phyloP scores from a whole-genome alignment of 805 yeast species.

The Hanseniaspora jakobsenii region DNA sequence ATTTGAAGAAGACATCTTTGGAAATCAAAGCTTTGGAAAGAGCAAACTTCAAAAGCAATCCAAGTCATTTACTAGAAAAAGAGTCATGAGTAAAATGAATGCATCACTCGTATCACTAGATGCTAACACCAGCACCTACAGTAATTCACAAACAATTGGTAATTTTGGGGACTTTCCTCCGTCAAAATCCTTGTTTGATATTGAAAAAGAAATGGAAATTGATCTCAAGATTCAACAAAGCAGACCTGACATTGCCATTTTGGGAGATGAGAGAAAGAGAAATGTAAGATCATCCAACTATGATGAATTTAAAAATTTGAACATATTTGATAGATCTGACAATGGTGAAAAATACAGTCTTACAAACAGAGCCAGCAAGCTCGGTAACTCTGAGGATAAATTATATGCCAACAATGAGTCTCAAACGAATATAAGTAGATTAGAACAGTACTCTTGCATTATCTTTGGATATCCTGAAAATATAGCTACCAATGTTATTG shows the following conservation, averaged over 20 bases:
- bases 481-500: conserved; percentile 51
- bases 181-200: conserved; percentile 30
- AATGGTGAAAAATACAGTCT: background rate
- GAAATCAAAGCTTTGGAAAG: conserved; percentile 14
- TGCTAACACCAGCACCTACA: background rate
- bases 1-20: conserved; percentile 15
- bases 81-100: conserved; percentile 7
- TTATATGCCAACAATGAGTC: no score
- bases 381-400: no score
- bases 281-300: conserved; percentile 10
- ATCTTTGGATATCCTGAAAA: conserved; percentile 85
- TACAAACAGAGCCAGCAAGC: conserved; percentile 23
- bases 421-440: no score
- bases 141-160: conserved; percentile 17
- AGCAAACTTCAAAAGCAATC: no score
- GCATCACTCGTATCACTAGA: conserved; percentile 1
- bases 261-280: conserved; percentile 15
- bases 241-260: conserved; percentile 18
- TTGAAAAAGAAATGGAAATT: conserved; percentile 32
- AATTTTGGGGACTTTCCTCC: conserved; percentile 34
- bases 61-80: no score
- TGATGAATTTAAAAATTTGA: conserved; percentile 15
- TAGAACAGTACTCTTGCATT: conserved; percentile 59
- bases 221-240: conserved; percentile 14
- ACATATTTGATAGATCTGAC: conserved; percentile 11